These are phyloP conservation scores for Bonia amplexicaulis DNA, from an alignment of 176 grass and related monocot species.

Conservation along the genomic window DNA sequence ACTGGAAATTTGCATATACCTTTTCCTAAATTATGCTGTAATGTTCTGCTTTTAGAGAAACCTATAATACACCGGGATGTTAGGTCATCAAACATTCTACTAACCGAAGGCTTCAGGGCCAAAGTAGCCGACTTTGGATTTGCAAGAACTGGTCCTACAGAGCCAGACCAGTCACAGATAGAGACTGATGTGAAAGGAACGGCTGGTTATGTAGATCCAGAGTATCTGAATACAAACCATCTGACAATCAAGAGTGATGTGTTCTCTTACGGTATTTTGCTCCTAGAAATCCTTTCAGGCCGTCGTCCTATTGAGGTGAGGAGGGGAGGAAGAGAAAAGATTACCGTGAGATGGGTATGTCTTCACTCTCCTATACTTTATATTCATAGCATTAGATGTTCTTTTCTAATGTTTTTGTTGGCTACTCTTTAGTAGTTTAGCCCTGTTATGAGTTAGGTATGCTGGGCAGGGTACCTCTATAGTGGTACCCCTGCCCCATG, in stretches of 20 bases:
- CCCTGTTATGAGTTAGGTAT: neutral
- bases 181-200: constrained; percentile 81
- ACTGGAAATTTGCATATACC: neutral
- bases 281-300: constrained; percentile 85
- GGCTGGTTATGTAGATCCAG: constrained; percentile 85
- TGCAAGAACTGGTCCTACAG: constrained; percentile 71
- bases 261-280: constrained; percentile 91
- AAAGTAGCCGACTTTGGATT: constrained; percentile 98
- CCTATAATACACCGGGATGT: constrained; percentile 95
- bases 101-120: constrained; percentile 72
- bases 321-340: constrained; percentile 58
- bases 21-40: constrained; percentile 1
- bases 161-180: constrained; percentile 80
- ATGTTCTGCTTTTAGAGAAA: constrained; percentile 62
- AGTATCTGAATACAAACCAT: constrained; percentile 77
- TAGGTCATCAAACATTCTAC: constrained; percentile 89
- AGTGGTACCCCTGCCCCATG: neutral
- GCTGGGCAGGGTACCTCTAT: neutral
- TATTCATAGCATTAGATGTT: neutral
- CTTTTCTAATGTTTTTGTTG: neutral
- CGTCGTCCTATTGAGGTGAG: constrained; percentile 78
- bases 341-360: constrained; percentile 94
- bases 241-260: constrained; percentile 88
- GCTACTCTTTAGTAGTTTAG: neutral
- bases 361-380: neutral